A percentile compares a stretch with the other conserved stretches of the same genome.
These are phyloP conservation scores for Hypholoma sublateritium DNA, from an alignment of 768 basidiomycete genomes.

Conservation along the genomic window DNA sequence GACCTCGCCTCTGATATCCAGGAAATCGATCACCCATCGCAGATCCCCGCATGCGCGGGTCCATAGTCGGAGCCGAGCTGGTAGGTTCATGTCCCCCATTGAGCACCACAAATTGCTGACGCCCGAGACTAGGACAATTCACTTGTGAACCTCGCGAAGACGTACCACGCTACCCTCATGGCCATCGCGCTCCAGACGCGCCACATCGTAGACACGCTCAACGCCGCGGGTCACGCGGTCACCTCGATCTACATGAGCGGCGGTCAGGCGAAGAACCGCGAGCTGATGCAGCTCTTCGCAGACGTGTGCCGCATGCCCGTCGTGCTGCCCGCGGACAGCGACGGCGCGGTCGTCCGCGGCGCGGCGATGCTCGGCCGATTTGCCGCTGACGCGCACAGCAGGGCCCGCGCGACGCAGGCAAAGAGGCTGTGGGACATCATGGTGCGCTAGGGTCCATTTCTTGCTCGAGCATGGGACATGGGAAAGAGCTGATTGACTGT, in stretches of 20 bases:
- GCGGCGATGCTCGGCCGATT: slow-evolving; percentile 92
- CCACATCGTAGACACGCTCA: slow-evolving; percentile 91
- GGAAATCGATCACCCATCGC: slow-evolving; percentile 97
- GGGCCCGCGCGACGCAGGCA: slow-evolving; percentile 46
- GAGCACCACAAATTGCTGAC: neutral
- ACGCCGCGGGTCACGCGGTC: slow-evolving; percentile 79
- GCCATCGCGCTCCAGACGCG: slow-evolving; percentile 93
- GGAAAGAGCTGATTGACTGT: neutral
- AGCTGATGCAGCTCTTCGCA: slow-evolving; percentile 88
- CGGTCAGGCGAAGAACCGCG: slow-evolving; percentile 87
- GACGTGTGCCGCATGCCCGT: slow-evolving; percentile 82
- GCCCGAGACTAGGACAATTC: slow-evolving; percentile 52
- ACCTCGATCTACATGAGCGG: slow-evolving; percentile 89
- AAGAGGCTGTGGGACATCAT: slow-evolving; percentile 88
- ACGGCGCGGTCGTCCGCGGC: slow-evolving; percentile 87
- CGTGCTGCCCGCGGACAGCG: slow-evolving; percentile 73
- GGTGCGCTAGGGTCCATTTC: slow-evolving; percentile 42
- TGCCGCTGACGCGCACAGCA: slow-evolving; percentile 56
- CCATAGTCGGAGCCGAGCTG: slow-evolving; percentile 83
- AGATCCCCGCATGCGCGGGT: slow-evolving; percentile 93
- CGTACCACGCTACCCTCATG: slow-evolving; percentile 90
- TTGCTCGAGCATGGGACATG: neutral
- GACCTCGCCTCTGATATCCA: slow-evolving; percentile 25
- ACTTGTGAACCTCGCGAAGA: slow-evolving; percentile 80
- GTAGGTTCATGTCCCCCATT: slow-evolving; percentile 32